Base-by-base conservation (phyloP, 768 basidiomycete species). In the Mycena kentingensis region DNA sequence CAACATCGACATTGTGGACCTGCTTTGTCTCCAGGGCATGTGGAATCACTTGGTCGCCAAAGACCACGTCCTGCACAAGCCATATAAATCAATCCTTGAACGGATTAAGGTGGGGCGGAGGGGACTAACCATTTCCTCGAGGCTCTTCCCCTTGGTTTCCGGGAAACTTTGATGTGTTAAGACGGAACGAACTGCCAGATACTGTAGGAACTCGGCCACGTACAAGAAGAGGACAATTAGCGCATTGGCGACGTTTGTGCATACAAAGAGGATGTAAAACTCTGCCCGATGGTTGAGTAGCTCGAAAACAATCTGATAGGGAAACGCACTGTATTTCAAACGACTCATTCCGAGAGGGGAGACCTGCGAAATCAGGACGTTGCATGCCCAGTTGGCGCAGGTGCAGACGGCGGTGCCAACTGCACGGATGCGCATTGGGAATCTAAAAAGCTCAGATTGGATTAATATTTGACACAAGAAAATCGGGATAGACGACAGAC, bases 341-440 rank as follows among this genome's bases (percentile, higher is more conserved):
- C 57, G 47, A 6, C 26, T 31, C 57, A 58, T 51, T 22, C 57
- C 57, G 13, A 58, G 41, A 5, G 57, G 57, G 1, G 57, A 51
- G 0, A 58, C 57, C 51, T 58, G 57, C 8, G 57, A 58, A 24
- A 58, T 58, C 26, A 58, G 52, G n/a, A 58, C 57, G 32, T 58
- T 58, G 21, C 45, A 51, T 25, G 57, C 57, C 57, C 57, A 58
- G 39, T 58, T 58, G 11, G 57, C 57, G 49, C 57, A 58, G 32
- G 57, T 58, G n/a, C 57, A 58, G 24, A 58, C 57, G 0, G 57
- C 39, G 16, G 57, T 58, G 19, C 57, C 57, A 15, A 51, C 78
- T 43, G 76, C 77, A 5, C 81, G 77, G 11, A 81, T 77, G 21
- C 75, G 75, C 77, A 80, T 79, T 13, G 77, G 78, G 69, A 77